Conservation (phyloP, 2,329 filamentous ascomycete genomes). For the Waltergamsia citrina region DNA sequence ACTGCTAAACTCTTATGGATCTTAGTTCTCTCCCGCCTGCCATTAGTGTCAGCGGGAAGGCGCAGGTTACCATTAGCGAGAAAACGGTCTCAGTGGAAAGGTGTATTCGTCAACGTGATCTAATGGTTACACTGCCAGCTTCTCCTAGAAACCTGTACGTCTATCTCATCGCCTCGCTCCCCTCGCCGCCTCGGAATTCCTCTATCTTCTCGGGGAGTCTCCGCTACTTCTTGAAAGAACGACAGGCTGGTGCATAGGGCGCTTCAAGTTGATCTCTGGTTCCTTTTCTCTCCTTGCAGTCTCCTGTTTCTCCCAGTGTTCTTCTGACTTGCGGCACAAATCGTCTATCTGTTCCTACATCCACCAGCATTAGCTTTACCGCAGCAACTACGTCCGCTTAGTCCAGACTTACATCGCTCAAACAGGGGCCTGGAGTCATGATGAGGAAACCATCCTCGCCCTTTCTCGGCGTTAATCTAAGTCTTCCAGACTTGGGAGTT, state of each 20-base stretch:
- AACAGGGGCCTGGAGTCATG: conserved; percentile 44
- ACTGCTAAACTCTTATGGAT: too few relatives aligned
- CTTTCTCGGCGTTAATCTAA: conserved; percentile 20
- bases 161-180: too few relatives aligned
- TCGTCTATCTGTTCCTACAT: conserved; percentile 54
- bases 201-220: conserved; percentile 11
- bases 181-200: too few relatives aligned
- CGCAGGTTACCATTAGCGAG: too few relatives aligned
- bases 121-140: too few relatives aligned
- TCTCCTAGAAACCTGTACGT: too few relatives aligned
- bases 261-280: conserved; percentile 40
- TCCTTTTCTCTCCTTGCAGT: conserved; percentile 36
- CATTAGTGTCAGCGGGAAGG: too few relatives aligned
- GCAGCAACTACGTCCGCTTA: not conserved
- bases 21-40: too few relatives aligned
- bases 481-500: conserved; percentile 13
- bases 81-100: too few relatives aligned
- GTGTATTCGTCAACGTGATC: too few relatives aligned
- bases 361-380: not conserved
- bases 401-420: conserved; percentile 40
- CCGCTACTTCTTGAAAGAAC: conserved; percentile 36
- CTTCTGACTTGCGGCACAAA: conserved; percentile 49
- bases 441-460: conserved; percentile 54
- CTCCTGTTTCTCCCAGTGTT: conserved; percentile 46
- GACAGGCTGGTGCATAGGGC: conserved; percentile 48